Base-by-base conservation (phyloP, 306 rosid species). In the Rubus parviflorus region DNA sequence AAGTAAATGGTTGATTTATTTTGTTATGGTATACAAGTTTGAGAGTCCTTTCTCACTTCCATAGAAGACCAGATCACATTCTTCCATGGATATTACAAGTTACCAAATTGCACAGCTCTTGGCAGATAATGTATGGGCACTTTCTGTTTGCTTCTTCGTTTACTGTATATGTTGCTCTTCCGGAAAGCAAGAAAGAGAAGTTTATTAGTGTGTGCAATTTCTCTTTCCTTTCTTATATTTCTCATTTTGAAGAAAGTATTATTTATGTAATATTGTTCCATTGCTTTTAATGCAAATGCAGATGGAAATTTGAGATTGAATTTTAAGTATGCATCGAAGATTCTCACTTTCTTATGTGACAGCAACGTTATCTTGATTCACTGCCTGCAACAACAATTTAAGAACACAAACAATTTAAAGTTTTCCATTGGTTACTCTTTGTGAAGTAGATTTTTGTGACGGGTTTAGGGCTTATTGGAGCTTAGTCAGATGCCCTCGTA, bases 401-500 rank as follows among this genome's bases (percentile, higher is more conserved):
- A 25, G 25, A 54, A 7, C 60, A 7, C 19, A 14, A 10, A n/a
- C 22, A 22, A 57, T 3, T 57, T 58, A 11, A 53, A 10, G 38
- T 4, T 22, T 4, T 11, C 15, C 20, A 23, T 57, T 10, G 37
- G 15, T 22, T 57, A 57, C 20, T 57, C 6, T 57, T 56, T 22
- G 37, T 7, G 30, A 14, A 57, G 35, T 3, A 57, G 15, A 3
- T 7, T 20, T 22, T 8, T n/a, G 14, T 57, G 63, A 23, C 35
- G 1, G 4, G 0, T 56, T 20, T 22, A 57, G 12, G 14, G 63
- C 37, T 22, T 53, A n/a, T 57, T 57, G 63, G 37, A 10, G 37
- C 63, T 22, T 57, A 57, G 35, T 57, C 37, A 5, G 92, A 91
- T 81, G 93, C 92, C 73, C 82, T 91, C 66, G 73, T 91, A n/a